Base-by-base conservation (phyloP, 371 early-diverging fungal genomes). In the Apophysomyces sp. region DNA sequence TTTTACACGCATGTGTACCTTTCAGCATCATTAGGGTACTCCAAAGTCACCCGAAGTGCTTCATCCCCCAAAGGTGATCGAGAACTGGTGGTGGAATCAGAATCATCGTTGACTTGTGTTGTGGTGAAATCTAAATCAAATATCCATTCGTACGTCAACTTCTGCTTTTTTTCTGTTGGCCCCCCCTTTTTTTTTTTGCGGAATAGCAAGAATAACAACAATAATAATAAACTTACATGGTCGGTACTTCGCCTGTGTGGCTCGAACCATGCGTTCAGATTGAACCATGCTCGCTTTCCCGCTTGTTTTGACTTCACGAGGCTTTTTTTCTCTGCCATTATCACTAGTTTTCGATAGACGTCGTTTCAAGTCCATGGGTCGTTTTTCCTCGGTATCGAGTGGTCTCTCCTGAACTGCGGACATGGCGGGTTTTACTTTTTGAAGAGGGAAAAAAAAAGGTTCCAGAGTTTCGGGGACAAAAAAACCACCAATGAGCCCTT, bases 221-320 rank as follows among this genome's bases (percentile, higher is more conserved):
- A 37, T 13, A 37, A 37, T 37, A 56, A 34, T 3, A 40, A 32
- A 58, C 77, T 65, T 76, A 83, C 83, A 79, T 36, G 79, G 77
- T 58, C 76, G 76, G 61, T 83, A 83, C 18, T 74, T 72, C 39
- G 59, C 57, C 36, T 70, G 71, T 24, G 71, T 67, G n/a, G 74
- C 68, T n/a, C 67, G 68, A 2, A 83, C 78, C 59, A 83, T 72
- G 63, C 71, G 68, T 27, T 80, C 83, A 36, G 83, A 78, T 49
- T 77, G 76, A n/a, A 76, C 62, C 55, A 83, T 73, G 4, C 67
- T 40, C 30, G 41, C 13, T 2, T 39, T 57, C 0, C 41, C 28
- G n/a, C 11, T 27, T 21, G 32, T 11, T 30, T 32, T 60, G 18
- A 41, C 53, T 34, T 58, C 37, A n/a, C 57, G 55, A 15, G 26